phyloP scores from a whole-genome alignment of 2,329 filamentous ascomycete genomes.

The Xylaria arbuscula region DNA sequence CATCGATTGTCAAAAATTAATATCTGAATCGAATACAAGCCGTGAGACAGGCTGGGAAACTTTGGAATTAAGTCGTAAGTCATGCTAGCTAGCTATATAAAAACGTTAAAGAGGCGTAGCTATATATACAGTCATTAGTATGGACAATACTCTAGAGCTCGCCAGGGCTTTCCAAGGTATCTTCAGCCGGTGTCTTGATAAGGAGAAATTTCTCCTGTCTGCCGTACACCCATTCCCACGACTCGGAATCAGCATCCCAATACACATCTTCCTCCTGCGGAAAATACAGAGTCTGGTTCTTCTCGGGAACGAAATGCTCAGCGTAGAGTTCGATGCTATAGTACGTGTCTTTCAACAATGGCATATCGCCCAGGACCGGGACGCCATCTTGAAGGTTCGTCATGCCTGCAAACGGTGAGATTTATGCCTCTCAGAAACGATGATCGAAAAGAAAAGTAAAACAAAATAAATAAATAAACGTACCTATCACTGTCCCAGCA shows the following conservation, averaged over 20 bases:
- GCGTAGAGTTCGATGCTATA: slow-evolving; percentile 64
- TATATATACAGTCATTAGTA: not conserved
- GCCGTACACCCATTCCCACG: slow-evolving; percentile 63
- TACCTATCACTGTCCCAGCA: slow-evolving; percentile 61
- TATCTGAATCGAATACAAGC: not conserved
- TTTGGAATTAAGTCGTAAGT: not conserved
- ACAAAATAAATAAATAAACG: slow-evolving; percentile 22
- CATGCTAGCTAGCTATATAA: not conserved
- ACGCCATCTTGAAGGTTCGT: slow-evolving; percentile 62
- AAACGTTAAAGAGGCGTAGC: not conserved
- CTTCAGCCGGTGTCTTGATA: slow-evolving; percentile 44
- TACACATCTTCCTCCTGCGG: slow-evolving; percentile 63
- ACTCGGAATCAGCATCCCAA: slow-evolving; percentile 53
- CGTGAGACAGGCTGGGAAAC: not conserved
- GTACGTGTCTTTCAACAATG: slow-evolving; percentile 58
- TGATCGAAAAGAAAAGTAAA: not conserved
- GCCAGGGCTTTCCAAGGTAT: slow-evolving; percentile 7
- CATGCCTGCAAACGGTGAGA: slow-evolving; percentile 54
- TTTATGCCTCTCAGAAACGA: not conserved
- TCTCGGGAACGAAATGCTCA: slow-evolving; percentile 59
- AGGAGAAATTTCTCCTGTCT: slow-evolving; percentile 59
- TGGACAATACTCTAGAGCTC: slow-evolving; percentile 37
- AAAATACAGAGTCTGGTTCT: slow-evolving; percentile 58
- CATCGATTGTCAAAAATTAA: not conserved
- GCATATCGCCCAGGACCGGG: slow-evolving; percentile 59